Conservation (phyloP, 2,329 filamentous ascomycete species). For the Arachnopeziza araneosa region DNA sequence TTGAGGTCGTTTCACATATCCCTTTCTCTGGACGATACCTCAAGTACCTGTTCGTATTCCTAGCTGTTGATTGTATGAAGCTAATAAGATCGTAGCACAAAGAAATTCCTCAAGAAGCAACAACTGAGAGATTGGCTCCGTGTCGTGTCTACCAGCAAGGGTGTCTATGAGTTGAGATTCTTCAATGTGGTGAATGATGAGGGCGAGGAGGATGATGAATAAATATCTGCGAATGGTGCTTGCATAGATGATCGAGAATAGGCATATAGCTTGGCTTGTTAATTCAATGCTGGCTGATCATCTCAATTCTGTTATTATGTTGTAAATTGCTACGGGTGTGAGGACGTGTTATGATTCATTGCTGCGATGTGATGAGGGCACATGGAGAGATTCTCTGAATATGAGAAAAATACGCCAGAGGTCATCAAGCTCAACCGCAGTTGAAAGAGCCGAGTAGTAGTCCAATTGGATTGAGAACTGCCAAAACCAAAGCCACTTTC, state of each 20-base stretch:
- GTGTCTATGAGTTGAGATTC: constrained; percentile 99
- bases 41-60: constrained; percentile 86
- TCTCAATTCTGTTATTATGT: neutral
- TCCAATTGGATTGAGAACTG: too few relatives aligned
- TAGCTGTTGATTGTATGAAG: neutral
- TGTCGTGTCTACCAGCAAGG: constrained; percentile 95
- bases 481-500: too few relatives aligned
- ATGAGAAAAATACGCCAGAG: neutral
- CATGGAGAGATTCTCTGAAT: neutral
- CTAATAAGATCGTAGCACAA: constrained; percentile 61
- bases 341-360: too few relatives aligned
- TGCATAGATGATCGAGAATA: constrained; percentile 56
- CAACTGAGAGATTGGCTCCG: constrained; percentile 99
- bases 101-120: constrained; percentile 99
- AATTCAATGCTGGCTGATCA: neutral
- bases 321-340: neutral
- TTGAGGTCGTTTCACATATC: constrained; percentile 95
- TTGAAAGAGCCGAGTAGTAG: too few relatives aligned
- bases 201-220: constrained; percentile 92
- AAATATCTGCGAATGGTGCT: constrained; percentile 41
- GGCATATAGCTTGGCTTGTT: neutral
- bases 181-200: constrained; percentile 99
- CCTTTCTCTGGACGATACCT: constrained; percentile 98
- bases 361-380: too few relatives aligned
- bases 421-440: too few relatives aligned